Conservation (phyloP, 441 rosid species). For the Jatropha podagrica region DNA sequence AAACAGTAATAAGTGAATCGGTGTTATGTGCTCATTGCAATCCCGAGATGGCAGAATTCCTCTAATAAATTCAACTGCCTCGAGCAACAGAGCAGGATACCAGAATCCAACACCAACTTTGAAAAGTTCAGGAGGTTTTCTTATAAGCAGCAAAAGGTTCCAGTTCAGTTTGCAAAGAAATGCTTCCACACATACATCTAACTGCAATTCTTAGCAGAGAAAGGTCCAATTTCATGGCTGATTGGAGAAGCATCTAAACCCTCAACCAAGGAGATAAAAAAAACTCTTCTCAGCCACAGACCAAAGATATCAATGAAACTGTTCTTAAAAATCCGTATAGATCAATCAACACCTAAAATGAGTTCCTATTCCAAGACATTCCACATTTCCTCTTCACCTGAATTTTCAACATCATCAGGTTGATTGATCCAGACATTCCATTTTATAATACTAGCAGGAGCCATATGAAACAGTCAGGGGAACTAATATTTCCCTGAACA, state of each 20-base stretch:
- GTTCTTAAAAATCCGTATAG: slow-evolving; percentile 7
- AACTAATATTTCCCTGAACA: slow-evolving; percentile 25
- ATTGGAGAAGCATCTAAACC: background rate
- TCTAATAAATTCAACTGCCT: background rate
- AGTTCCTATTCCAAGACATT: slow-evolving; percentile 18
- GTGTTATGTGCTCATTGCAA: background rate
- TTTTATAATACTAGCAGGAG: slow-evolving; percentile 22
- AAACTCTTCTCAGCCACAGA: background rate
- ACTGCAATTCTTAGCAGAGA: background rate
- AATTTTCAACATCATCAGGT: slow-evolving; percentile 24
- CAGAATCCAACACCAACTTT: background rate
- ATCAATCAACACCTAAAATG: background rate
- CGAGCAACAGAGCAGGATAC: background rate
- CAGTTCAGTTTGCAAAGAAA: background rate
- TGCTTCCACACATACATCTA: background rate
- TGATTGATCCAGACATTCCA: slow-evolving; percentile 27
- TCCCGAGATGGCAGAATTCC: background rate
- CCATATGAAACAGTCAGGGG: slow-evolving; percentile 15
- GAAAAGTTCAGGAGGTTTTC: background rate
- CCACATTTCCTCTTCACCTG: slow-evolving; percentile 22
- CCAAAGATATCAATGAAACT: background rate
- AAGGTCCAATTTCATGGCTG: background rate
- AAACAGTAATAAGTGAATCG: background rate
- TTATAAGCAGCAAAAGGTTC: background rate
- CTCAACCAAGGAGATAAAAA: slow-evolving; percentile 12